A percentile compares a stretch with the other conserved stretches of the same genome.
Conservation (phyloP, 306 rosid species). For the Casuarina glauca region DNA sequence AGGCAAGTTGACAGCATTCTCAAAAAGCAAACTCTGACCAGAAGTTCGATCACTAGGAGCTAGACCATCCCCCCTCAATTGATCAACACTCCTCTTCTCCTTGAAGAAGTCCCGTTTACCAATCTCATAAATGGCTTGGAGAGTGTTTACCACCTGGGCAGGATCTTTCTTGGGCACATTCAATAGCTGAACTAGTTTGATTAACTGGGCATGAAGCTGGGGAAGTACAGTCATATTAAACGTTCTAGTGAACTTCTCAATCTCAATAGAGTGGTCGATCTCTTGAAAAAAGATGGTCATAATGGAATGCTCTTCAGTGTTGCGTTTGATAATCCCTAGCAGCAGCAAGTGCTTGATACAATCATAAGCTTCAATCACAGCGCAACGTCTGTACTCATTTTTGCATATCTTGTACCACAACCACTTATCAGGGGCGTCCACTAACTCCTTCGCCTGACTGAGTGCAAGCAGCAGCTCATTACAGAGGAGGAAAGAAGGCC, state of each 20-base stretch:
- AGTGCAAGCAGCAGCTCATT: slow-evolving; percentile 91
- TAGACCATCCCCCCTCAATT: slow-evolving; percentile 79
- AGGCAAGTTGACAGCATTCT: slow-evolving; percentile 69
- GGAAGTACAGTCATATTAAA: slow-evolving; percentile 78
- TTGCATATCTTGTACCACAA: slow-evolving; percentile 81
- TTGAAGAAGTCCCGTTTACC: slow-evolving; percentile 72
- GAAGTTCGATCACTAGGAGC: slow-evolving; percentile 61
- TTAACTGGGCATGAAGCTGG: slow-evolving; percentile 70
- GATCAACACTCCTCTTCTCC: slow-evolving; percentile 62
- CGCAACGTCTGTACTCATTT: slow-evolving; percentile 89
- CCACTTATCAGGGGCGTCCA: slow-evolving; percentile 75
- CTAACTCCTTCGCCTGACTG: slow-evolving; percentile 88
- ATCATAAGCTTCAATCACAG: slow-evolving; percentile 85
- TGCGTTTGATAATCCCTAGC: slow-evolving; percentile 55
- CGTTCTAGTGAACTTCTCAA: slow-evolving; percentile 73
- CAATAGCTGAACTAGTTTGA: slow-evolving; percentile 69
- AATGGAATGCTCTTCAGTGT: slow-evolving; percentile 83
- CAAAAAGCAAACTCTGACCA: slow-evolving; percentile 62
- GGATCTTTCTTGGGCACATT: slow-evolving; percentile 60
- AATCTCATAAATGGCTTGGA: slow-evolving; percentile 94
- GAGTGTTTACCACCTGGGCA: slow-evolving; percentile 67
- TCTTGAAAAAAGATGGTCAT: slow-evolving; percentile 77
- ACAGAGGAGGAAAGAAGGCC: slow-evolving; percentile 98
- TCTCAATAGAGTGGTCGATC: slow-evolving; percentile 80
- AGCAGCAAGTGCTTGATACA: slow-evolving; percentile 71